Evolutionary conservation across 768 basidiomycete species (phyloP).

Genomic region (Chlorophyllum brunneum): DNA sequence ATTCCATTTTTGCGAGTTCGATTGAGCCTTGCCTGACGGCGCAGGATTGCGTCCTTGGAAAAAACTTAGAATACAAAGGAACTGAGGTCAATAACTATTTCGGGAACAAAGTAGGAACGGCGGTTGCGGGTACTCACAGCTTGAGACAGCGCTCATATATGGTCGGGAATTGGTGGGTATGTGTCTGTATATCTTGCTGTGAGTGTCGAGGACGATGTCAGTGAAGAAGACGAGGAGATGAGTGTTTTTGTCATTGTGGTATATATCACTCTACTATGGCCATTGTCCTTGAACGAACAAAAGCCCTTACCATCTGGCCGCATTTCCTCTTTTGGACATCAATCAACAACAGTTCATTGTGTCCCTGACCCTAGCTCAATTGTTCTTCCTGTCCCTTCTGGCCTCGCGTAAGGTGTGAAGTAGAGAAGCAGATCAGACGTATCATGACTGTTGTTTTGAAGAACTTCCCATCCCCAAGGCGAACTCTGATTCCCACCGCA

Average conservation of each 20-base stretch:
- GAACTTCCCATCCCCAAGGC: too few relatives aligned
- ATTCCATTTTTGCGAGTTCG: constrained; percentile 10
- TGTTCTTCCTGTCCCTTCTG: not conserved
- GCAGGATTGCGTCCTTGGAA: constrained; percentile 24
- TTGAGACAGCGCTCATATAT: constrained; percentile 25
- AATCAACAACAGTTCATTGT: constrained; percentile 12
- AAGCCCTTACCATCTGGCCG: constrained; percentile 19
- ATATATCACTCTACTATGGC: constrained; percentile 6
- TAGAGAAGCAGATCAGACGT: constrained; percentile 2
- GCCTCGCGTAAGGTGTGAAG: not conserved
- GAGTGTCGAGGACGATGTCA: not conserved
- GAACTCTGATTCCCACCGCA: too few relatives aligned
- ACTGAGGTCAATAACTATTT: constrained; percentile 2
- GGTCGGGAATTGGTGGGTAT: constrained; percentile 12
- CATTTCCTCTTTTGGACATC: constrained; percentile 23
- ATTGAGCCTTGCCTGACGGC: constrained; percentile 6
- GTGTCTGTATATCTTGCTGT: not conserved
- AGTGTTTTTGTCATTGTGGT: constrained; percentile 1
- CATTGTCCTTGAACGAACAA: constrained; percentile 24
- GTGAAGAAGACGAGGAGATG: not conserved
- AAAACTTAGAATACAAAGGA: constrained; percentile 21
- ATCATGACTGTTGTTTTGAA: too few relatives aligned
- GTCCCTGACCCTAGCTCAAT: constrained; percentile 9
- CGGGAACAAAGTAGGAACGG: not conserved
- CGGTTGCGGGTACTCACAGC: constrained; percentile 21